A percentile compares a stretch with the other conserved stretches of the same genome.
These are phyloP conservation scores for Wickerhamiella occidentalis DNA, from an alignment of 805 yeast species.

Conservation along the genomic window DNA sequence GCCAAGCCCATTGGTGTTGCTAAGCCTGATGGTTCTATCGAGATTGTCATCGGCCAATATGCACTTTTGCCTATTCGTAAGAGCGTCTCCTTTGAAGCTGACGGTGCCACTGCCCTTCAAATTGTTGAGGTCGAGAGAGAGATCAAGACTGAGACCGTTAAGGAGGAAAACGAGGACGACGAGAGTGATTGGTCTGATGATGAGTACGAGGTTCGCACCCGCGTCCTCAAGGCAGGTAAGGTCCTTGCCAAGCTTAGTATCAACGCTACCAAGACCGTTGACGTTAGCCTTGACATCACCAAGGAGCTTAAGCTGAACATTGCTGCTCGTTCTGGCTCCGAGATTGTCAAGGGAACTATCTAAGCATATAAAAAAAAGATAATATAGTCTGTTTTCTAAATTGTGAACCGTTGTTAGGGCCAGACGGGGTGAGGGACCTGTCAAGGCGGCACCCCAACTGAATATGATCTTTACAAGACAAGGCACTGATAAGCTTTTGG, in stretches of 20 bases:
- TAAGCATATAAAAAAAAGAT: conserved; percentile 3
- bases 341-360: conserved; percentile 21
- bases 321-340: conserved; percentile 33
- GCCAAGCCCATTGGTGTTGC: conserved; percentile 74
- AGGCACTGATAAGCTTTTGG: no score
- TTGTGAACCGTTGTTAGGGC: no score
- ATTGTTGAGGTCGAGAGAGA: conserved; percentile 64
- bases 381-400: neutral
- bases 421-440: no score
- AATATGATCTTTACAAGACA: no score
- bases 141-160: conserved; percentile 69
- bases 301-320: conserved; percentile 53
- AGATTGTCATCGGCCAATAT: conserved; percentile 63
- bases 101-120: conserved; percentile 48
- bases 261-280: conserved; percentile 59
- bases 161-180: conserved; percentile 48
- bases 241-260: conserved; percentile 69
- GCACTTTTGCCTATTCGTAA: conserved; percentile 87
- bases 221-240: conserved; percentile 58
- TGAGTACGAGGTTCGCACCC: conserved; percentile 74
- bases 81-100: conserved; percentile 49
- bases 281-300: conserved; percentile 47
- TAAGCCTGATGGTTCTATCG: conserved; percentile 55
- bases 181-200: conserved; percentile 54
- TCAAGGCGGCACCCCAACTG: no score